Conservation (phyloP, 805 yeast genomes). For the Metschnikowia shivogae region DNA sequence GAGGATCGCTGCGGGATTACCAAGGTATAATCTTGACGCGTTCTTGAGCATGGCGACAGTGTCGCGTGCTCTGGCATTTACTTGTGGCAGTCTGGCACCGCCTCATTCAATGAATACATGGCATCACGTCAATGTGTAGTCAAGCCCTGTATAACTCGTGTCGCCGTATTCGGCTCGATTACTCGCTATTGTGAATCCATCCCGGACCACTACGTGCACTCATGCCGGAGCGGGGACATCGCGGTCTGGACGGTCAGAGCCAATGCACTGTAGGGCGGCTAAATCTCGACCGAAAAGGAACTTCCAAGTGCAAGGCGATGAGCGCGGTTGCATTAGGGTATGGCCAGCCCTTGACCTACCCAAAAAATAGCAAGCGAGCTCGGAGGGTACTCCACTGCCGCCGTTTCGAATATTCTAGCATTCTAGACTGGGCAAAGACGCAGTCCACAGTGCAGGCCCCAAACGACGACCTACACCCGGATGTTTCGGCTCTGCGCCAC, state of each 20-base stretch:
- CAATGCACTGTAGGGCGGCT: neutral
- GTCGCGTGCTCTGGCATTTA: neutral
- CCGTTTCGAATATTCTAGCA: too few species aligned
- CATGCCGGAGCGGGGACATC: too few species aligned
- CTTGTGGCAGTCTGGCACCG: neutral
- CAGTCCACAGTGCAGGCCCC: neutral
- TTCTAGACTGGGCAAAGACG: neutral
- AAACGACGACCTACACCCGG: too few species aligned
- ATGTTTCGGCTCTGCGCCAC: too few species aligned
- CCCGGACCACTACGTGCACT: too few species aligned
- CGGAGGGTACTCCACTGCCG: too few species aligned
- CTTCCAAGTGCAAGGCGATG: constrained; percentile 1
- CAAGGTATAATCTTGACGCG: neutral
- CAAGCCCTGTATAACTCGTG: neutral
- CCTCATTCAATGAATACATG: neutral
- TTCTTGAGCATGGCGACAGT: too few species aligned
- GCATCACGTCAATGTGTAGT: neutral
- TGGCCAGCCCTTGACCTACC: neutral
- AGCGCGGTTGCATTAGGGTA: neutral
- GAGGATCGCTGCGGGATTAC: constrained; percentile 5
- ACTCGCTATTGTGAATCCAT: too few species aligned
- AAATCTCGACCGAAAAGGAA: neutral
- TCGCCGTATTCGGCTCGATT: too few species aligned
- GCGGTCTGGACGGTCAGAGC: neutral
- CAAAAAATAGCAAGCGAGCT: too few species aligned